These are phyloP conservation scores for Mycena pura DNA, from an alignment of 768 basidiomycete genomes.

Conservation along the genomic window DNA sequence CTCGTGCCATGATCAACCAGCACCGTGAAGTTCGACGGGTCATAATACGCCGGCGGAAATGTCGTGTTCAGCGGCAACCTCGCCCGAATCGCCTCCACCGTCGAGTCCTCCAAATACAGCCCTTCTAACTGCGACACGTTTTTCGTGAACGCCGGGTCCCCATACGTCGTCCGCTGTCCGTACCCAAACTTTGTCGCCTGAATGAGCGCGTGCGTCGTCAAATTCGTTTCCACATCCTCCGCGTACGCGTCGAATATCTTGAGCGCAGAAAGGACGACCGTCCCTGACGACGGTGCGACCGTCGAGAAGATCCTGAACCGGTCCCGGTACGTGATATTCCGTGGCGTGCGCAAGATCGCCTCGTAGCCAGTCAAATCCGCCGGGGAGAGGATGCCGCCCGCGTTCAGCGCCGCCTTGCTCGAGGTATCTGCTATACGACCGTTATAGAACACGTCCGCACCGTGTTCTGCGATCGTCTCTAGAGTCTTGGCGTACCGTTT, in stretches of 20 bases:
- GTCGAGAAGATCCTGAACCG: constrained; percentile 40
- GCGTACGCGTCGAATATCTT: constrained; percentile 43
- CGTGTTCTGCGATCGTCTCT: constrained; percentile 25
- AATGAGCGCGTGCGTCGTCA: constrained; percentile 42
- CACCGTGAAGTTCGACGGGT: constrained; percentile 36
- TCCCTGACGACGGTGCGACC: constrained; percentile 44
- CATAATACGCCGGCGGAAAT: constrained; percentile 35
- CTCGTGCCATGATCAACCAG: constrained; percentile 43
- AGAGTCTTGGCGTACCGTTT: constrained; percentile 36
- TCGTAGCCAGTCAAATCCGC: constrained; percentile 25
- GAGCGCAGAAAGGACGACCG: constrained; percentile 42
- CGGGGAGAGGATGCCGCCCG: constrained; percentile 28
- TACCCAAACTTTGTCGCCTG: constrained; percentile 44
- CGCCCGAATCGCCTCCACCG: constrained; percentile 32
- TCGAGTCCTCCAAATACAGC: constrained; percentile 34
- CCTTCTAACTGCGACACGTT: constrained; percentile 44
- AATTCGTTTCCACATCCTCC: constrained; percentile 35
- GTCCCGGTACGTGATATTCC: constrained; percentile 36
- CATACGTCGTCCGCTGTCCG: constrained; percentile 36
- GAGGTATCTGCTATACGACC: constrained; percentile 25
- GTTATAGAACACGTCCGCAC: constrained; percentile 32
- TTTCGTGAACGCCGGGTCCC: constrained; percentile 46
- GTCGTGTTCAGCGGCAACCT: constrained; percentile 38
- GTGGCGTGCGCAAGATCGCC: constrained; percentile 30
- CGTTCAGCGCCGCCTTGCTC: constrained; percentile 13